phyloP scores from a whole-genome alignment of 169 alveolate genomes.

The Fabrea salina region DNA sequence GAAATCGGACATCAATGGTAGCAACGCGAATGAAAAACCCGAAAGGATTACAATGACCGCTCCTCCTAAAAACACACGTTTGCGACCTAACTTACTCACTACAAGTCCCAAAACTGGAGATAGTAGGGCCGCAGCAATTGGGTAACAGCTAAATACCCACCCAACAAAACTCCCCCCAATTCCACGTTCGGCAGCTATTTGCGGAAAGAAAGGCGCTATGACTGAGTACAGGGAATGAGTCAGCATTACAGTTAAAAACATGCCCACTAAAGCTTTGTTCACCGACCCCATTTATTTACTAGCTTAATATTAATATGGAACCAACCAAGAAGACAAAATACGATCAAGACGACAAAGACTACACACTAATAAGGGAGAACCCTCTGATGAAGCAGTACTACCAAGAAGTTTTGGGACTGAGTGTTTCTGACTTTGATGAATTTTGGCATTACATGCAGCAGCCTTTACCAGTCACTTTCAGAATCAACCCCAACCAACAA shows the following conservation, averaged over 20 bases:
- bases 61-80: background rate
- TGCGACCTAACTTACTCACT: background rate
- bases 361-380: background rate
- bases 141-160: background rate
- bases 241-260: background rate
- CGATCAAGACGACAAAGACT: too few relatives aligned
- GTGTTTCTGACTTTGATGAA: background rate
- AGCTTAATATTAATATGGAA: too few relatives aligned
- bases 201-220: constrained; percentile 2
- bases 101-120: constrained; percentile 7
- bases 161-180: background rate
- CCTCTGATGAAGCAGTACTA: background rate
- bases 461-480: constrained; percentile 15
- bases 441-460: background rate
- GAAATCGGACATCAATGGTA: background rate
- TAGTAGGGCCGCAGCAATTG: background rate
- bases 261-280: background rate
- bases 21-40: background rate
- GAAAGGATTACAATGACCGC: background rate
- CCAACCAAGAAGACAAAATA: too few relatives aligned
- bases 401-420: background rate
- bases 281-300: too few relatives aligned
- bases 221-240: background rate
- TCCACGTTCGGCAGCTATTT: background rate
- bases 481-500: background rate